These are phyloP conservation scores for Glonium stellatum DNA, from an alignment of 495 filamentous ascomycete genomes.

Conservation along the genomic window DNA sequence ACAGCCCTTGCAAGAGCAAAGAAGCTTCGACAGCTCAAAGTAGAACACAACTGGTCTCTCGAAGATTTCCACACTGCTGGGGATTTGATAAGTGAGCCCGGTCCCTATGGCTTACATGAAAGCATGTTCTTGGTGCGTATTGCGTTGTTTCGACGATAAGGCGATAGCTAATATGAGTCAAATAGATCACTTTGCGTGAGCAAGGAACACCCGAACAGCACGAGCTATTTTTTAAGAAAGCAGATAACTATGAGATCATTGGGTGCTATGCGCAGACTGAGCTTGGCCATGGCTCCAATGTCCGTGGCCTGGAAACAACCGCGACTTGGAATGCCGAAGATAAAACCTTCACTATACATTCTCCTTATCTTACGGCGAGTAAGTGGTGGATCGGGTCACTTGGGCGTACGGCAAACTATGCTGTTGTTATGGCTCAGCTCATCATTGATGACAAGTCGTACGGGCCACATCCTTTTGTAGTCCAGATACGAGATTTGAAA, in stretches of 20 bases:
- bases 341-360: slow-evolving; percentile 64
- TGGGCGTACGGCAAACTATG: slow-evolving; percentile 65
- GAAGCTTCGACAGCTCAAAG: slow-evolving; percentile 55
- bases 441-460: slow-evolving; percentile 55
- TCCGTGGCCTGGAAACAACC: slow-evolving; percentile 60
- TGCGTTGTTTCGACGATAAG: too few species aligned
- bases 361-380: slow-evolving; percentile 57
- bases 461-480: slow-evolving; percentile 70
- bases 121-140: slow-evolving; percentile 59
- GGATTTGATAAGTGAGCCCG: slow-evolving; percentile 57
- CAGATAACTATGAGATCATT: slow-evolving; percentile 57
- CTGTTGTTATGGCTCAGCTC: slow-evolving; percentile 67
- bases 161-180: too few species aligned
- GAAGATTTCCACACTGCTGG: slow-evolving; percentile 55
- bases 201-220: slow-evolving; percentile 65
- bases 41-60: slow-evolving; percentile 54
- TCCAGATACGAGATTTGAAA: slow-evolving; percentile 62
- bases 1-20: slow-evolving; percentile 57
- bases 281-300: slow-evolving; percentile 41
- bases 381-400: slow-evolving; percentile 79
- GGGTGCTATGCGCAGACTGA: slow-evolving; percentile 49
- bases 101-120: slow-evolving; percentile 61
- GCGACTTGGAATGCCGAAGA: slow-evolving; percentile 62
- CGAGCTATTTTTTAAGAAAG: slow-evolving; percentile 57
- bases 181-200: slow-evolving; percentile 56